Evolutionary conservation across 352 stramenopile species (phyloP), one percentile per base, ranked within the genome.

Genomic region (Elongisporangium prolatum): DNA sequence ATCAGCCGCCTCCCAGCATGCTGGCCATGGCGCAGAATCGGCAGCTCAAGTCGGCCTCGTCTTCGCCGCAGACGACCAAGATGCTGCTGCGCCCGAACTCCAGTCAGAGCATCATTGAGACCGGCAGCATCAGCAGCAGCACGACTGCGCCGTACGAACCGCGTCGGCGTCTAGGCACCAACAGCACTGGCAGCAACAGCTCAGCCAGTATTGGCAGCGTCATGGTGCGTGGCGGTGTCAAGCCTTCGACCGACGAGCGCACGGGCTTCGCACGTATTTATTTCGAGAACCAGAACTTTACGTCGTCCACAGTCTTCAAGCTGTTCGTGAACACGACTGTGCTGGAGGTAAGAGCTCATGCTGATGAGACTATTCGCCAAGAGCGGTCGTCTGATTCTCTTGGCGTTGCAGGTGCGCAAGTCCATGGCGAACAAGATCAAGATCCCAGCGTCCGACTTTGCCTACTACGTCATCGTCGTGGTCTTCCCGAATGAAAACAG

Each of bases 341-440:
- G 57, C 68, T 88, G 2, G 83, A 94, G 47, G 84, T 93, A 50
- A 21, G 61, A 13, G 44, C 25, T 21, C 4, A 3, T 17, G 40
- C 37, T 51, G 44, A 54, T 40, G 28, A 40, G 4, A 40, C 2
- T 59, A 21, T 28, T 34, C 24, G 4, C 24, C 24, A 34, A 8
- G 24, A 34, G n/a, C n/a, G n/a, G n/a, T n/a, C n/a, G n/a, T n/a
- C n/a, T 57, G 38, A 54, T 57, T 3, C 18, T 2, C 18, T 40
- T 37, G 37, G 14, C 14, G 2, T 6, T 5, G 21, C 54, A 77
- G 69, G 68, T 81, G 54, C 68, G 85, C 48, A 73, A 84, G 67
- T 89, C 78, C 13, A 91, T 94, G 80, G 83, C 80, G 5, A 82
- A 74, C 53, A 92, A 92, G 68, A 86, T 94, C 61, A 88, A 90